phyloP scores from a whole-genome alignment of 2,329 filamentous ascomycete species.

The Colletotrichum sp. region DNA sequence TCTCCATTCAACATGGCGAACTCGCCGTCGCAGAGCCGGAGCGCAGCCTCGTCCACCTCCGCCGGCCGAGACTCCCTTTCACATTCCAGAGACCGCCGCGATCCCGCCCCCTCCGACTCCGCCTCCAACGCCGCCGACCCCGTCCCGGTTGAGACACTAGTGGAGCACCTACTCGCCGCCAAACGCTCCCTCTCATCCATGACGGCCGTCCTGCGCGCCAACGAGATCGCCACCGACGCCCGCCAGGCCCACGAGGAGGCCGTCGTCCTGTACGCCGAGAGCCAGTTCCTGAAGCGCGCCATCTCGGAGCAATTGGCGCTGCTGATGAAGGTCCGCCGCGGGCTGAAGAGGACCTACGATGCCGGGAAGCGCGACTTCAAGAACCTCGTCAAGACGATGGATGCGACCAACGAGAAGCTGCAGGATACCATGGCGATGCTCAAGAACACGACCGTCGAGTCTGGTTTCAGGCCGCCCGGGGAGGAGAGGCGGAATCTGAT shows the following conservation, averaged over 20 bases:
- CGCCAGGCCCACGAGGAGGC: slow-evolving; percentile 79
- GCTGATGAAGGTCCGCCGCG: slow-evolving; percentile 53
- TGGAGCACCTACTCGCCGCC: slow-evolving; percentile 82
- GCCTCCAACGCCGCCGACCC: slow-evolving; percentile 33
- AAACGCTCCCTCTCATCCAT: slow-evolving; percentile 89
- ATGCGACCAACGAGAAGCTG: slow-evolving; percentile 68
- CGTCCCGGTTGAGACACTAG: slow-evolving; percentile 73
- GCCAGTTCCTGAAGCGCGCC: slow-evolving; percentile 68
- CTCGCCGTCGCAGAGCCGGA: slow-evolving; percentile 14
- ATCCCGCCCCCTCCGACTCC: slow-evolving; percentile 24
- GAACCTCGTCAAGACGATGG: slow-evolving; percentile 66
- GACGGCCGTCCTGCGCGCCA: slow-evolving; percentile 80
- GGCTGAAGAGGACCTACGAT: slow-evolving; percentile 60
- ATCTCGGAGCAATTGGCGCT: slow-evolving; percentile 61
- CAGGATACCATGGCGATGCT: slow-evolving; percentile 70
- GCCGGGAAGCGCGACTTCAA: slow-evolving; percentile 64
- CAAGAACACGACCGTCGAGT: slow-evolving; percentile 66
- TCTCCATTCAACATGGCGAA: slow-evolving; percentile 21
- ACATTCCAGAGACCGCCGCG: slow-evolving; percentile 23
- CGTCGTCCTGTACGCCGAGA: slow-evolving; percentile 72
- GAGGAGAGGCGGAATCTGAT: slow-evolving; percentile 67
- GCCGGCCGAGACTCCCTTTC: slow-evolving; percentile 18
- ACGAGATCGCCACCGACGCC: slow-evolving; percentile 81
- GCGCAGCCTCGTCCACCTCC: slow-evolving; percentile 21
- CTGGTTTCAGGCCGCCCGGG: slow-evolving; percentile 62